Percentiles rank a stretch among this genome's conserved stretches.
phyloP scores from a whole-genome alignment of 441 rosid genomes.

The Bruguiera hainesii region DNA sequence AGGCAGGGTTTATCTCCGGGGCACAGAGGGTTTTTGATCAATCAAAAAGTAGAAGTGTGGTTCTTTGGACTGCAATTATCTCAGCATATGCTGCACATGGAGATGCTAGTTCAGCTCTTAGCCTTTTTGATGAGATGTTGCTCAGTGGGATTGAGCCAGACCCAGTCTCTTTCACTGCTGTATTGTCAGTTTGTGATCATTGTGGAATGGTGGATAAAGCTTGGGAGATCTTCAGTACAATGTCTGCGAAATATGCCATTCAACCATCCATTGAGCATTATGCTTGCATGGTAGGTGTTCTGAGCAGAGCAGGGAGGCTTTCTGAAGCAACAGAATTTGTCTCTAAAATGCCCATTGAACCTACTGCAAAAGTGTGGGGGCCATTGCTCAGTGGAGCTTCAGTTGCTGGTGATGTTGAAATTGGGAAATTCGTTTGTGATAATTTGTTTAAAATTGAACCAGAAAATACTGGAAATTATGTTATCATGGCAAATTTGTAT shows the following conservation, averaged over 20 bases:
- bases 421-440: constrained; percentile 54
- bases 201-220: constrained; percentile 62
- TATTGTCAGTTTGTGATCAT: constrained; percentile 75
- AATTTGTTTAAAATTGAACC: constrained; percentile 71
- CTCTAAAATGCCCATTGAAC: constrained; percentile 59
- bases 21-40: constrained; percentile 58
- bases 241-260: constrained; percentile 40
- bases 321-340: constrained; percentile 69
- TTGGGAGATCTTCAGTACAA: constrained; percentile 46
- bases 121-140: constrained; percentile 58
- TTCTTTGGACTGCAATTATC: constrained; percentile 83
- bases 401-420: constrained; percentile 59
- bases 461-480: constrained; percentile 65
- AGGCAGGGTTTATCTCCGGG: constrained; percentile 57
- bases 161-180: constrained; percentile 62
- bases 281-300: constrained; percentile 75
- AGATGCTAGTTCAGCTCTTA: constrained; percentile 48
- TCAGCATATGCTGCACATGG: constrained; percentile 76
- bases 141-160: constrained; percentile 55
- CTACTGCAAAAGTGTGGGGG: constrained; percentile 79
- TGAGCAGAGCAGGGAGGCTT: constrained; percentile 70
- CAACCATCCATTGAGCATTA: constrained; percentile 70
- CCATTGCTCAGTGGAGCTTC: constrained; percentile 81
- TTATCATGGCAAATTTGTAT: constrained; percentile 74
- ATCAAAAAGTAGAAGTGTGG: constrained; percentile 52